Evolutionary conservation across 2,329 filamentous ascomycete species (phyloP).

Genomic region (Colletotrichum tofieldiae): DNA sequence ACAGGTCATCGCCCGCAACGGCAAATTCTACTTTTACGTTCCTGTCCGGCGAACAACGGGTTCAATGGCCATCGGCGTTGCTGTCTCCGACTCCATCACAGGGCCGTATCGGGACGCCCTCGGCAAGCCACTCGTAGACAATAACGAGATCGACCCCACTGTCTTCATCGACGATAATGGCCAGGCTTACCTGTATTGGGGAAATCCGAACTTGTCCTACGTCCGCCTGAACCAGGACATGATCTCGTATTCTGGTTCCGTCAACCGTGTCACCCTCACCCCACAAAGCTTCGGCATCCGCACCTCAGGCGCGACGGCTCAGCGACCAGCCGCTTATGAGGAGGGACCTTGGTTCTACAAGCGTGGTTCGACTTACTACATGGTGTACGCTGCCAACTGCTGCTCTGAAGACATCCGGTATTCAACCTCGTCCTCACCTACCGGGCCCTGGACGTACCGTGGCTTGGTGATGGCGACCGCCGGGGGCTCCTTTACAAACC

Average conservation of each 20-base stretch:
- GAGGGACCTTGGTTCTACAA: conserved; percentile 54
- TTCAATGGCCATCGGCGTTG: conserved; percentile 53
- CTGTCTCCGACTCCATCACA: conserved; percentile 51
- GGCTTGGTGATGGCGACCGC: neutral
- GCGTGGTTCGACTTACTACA: conserved; percentile 50
- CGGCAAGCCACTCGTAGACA: conserved; percentile 49
- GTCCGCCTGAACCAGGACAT: conserved; percentile 59
- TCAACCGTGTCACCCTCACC: conserved; percentile 9
- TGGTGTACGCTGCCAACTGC: conserved; percentile 50
- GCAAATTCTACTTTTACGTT: conserved; percentile 54
- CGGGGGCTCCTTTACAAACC: neutral
- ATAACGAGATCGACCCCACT: conserved; percentile 55
- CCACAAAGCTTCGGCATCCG: neutral
- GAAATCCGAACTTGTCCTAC: conserved; percentile 51
- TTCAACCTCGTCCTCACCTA: conserved; percentile 47
- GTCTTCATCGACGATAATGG: conserved; percentile 60
- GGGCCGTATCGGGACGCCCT: conserved; percentile 55
- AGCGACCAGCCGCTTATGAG: conserved; percentile 43
- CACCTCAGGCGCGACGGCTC: conserved; percentile 34
- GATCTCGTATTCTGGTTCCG: conserved; percentile 51
- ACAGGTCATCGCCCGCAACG: conserved; percentile 51
- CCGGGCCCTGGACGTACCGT: conserved; percentile 2
- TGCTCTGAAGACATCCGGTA: conserved; percentile 52
- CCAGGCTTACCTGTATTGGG: conserved; percentile 55
- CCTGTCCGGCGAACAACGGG: conserved; percentile 32